Evolutionary conservation across 352 stramenopile species (phyloP).

Genomic region (Blastocystis sp.): DNA sequence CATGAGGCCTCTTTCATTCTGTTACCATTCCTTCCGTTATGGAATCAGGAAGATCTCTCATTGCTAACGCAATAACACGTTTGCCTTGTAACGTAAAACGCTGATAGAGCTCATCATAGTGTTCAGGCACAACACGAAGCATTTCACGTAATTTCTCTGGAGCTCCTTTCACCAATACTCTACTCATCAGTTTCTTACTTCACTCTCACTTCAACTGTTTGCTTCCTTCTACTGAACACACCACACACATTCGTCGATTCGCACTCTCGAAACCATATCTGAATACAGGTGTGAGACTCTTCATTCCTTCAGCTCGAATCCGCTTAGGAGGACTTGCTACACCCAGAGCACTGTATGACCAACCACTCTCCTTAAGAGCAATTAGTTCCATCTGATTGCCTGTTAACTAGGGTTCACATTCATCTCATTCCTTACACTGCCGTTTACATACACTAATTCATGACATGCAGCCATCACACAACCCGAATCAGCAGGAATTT

Average conservation of each 20-base stretch:
- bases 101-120: slow-evolving; percentile 74
- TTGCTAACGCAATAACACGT: slow-evolving; percentile 87
- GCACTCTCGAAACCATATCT: slow-evolving; percentile 54
- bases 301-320: slow-evolving; percentile 73
- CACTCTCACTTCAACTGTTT: not conserved
- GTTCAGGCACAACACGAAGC: slow-evolving; percentile 76
- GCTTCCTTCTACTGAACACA: slow-evolving; percentile 3
- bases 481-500: slow-evolving; percentile 24
- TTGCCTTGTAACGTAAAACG: slow-evolving; percentile 72
- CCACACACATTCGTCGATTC: slow-evolving; percentile 53
- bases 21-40: not conserved
- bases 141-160: slow-evolving; percentile 83
- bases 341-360: slow-evolving; percentile 65
- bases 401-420: slow-evolving; percentile 69
- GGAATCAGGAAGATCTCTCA: slow-evolving; percentile 75
- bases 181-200: slow-evolving; percentile 63
- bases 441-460: slow-evolving; percentile 91
- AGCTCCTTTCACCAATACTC: slow-evolving; percentile 89
- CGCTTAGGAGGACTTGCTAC: slow-evolving; percentile 65
- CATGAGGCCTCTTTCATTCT: not conserved
- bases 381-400: slow-evolving; percentile 95
- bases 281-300: slow-evolving; percentile 38
- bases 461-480: slow-evolving; percentile 79
- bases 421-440: slow-evolving; percentile 67
- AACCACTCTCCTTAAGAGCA: slow-evolving; percentile 89